These are phyloP conservation scores for Daldinia decipiens DNA, from an alignment of 495 filamentous ascomycete genomes.

Conservation along the genomic window DNA sequence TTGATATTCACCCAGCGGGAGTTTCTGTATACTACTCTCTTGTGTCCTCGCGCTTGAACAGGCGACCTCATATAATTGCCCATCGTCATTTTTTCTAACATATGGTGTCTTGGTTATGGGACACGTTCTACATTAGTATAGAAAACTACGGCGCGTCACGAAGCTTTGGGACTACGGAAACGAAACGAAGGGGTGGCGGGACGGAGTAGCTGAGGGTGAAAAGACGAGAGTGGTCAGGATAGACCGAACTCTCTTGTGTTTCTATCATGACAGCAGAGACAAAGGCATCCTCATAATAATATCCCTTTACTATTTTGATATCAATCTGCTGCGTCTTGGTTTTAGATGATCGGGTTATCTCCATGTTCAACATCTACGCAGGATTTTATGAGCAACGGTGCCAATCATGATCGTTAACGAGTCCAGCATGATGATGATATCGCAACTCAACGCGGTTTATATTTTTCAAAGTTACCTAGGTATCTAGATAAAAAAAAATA, in stretches of 20 bases:
- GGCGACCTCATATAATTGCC: conserved; percentile 38
- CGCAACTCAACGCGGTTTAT: neutral
- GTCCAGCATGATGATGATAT: neutral
- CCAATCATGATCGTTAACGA: neutral
- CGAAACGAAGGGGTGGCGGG: conserved; percentile 11
- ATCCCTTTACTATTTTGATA: conserved; percentile 37
- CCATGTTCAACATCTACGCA: neutral
- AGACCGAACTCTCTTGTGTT: conserved; percentile 27
- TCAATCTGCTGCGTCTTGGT: neutral
- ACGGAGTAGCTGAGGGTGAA: conserved; percentile 12
- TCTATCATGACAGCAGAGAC: conserved; percentile 33
- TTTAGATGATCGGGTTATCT: neutral
- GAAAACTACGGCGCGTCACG: conserved; percentile 37
- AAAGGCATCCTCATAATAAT: conserved; percentile 45
- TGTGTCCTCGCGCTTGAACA: conserved; percentile 46
- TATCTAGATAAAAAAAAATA: conserved; percentile 1
- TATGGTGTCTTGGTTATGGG: conserved; percentile 42
- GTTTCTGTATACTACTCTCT: conserved; percentile 50
- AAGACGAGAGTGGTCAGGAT: conserved; percentile 29
- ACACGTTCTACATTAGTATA: conserved; percentile 42
- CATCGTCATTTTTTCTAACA: conserved; percentile 31
- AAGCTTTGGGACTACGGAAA: conserved; percentile 34
- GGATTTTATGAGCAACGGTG: neutral
- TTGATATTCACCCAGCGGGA: conserved; percentile 43
- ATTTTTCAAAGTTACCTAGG: neutral